Base-by-base conservation (phyloP, 192 early-diverging fungal genomes). In the Spizellomyces sp. region DNA sequence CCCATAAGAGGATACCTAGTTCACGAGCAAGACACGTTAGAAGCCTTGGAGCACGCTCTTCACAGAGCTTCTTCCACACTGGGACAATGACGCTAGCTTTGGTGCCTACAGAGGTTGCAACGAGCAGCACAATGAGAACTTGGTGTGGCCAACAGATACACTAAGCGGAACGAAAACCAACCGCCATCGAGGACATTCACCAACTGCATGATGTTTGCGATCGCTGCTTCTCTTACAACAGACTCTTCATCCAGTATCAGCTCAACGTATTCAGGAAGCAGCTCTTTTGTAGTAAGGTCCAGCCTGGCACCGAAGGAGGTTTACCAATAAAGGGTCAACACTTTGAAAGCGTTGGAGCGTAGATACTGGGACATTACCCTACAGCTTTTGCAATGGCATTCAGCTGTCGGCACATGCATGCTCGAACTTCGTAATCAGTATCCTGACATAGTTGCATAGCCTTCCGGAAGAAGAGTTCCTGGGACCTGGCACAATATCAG, bases 361-460 rank as follows among this genome's bases (percentile, higher is more conserved):
- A 14, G 48, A 15, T 12, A 70, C 1, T 36, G 75, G 48, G 22
- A 10, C 9, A 22, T 19, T 67, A 76, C 77, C 78, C 81, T 10
- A 85, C 64, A 21, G 66, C 61, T 44, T 75, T 68, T 9, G 73
- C 78, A 52, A 86, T 69, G 36, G 67, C 58, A 43, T 77, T 71
- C 58, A 86, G 48, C 66, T 86, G 78, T n/a, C 69, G 48, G 64
- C 82, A 84, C 84, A 85, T 86, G 62, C 76, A 78, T 50, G 71
- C 70, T 8, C 84, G 79, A 5, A 86, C 84, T 74, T 86, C 84
- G 45, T 79, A 79, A 60, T 86, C 83, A 5, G 83, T 85, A 65
- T 86, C 84, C 62, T 86, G 82, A 62, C 84, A 86, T 15, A 86
- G 68, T 15, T 62, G 48, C 43, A 75, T 58, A 12, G 77, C 80